A percentile compares a stretch with the other conserved stretches of the same genome.
Conservation (phyloP, 805 yeast species). For the Candida railenensis region DNA sequence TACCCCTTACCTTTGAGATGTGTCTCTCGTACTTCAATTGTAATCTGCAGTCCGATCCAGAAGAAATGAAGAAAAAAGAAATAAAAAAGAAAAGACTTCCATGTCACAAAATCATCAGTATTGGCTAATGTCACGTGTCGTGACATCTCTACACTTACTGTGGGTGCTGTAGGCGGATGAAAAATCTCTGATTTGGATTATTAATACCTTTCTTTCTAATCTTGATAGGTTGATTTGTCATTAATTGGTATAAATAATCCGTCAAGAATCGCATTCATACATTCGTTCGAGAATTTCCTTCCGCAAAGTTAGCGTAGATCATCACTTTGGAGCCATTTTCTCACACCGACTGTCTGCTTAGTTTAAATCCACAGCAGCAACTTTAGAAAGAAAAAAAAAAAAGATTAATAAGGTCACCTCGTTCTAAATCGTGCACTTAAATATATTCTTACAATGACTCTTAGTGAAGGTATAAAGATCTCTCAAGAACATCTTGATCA, state of each 20-base stretch:
- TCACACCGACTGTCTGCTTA: too few species aligned
- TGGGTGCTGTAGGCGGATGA: background rate
- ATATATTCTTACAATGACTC: background rate
- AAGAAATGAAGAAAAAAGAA: background rate
- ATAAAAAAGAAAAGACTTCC: background rate
- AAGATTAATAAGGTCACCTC: too few species aligned
- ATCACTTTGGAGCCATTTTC: too few species aligned
- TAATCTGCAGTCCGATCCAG: background rate
- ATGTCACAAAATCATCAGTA: background rate
- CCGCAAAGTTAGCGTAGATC: too few species aligned
- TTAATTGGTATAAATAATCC: background rate
- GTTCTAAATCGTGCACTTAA: too few species aligned
- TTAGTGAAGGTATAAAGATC: conserved; percentile 14
- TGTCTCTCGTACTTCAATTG: too few species aligned
- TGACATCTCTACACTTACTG: background rate
- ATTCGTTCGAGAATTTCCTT: too few species aligned
- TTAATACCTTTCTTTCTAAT: background rate
- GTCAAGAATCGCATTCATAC: too few species aligned
- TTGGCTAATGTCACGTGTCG: conserved; percentile 1
- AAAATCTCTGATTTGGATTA: background rate
- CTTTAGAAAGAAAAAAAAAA: too few species aligned
- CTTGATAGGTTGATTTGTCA: background rate
- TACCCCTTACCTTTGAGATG: too few species aligned
- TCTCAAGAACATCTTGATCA: conserved; percentile 59
- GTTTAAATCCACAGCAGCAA: too few species aligned